Conservation (phyloP, 163 green algal genomes). For the Coccomyxa subellipsoidea region DNA sequence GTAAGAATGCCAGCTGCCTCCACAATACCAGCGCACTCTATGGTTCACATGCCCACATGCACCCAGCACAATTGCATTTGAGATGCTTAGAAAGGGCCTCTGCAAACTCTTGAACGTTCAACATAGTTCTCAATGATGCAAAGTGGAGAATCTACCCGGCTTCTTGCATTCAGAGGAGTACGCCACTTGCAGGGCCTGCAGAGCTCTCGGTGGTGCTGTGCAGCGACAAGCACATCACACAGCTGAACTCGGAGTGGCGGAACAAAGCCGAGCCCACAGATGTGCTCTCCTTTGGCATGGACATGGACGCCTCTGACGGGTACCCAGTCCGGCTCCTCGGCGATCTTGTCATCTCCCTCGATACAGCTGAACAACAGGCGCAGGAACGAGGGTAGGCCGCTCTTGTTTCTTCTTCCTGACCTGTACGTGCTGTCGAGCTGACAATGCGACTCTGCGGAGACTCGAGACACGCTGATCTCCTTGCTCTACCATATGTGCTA, state of each 20-base stretch:
- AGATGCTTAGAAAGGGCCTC: too few species aligned
- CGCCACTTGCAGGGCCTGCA: not conserved
- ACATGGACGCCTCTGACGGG: constrained; percentile 16
- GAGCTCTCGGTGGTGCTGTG: constrained; percentile 84
- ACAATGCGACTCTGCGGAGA: too few species aligned
- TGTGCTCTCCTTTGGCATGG: constrained; percentile 93
- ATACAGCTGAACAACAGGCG: constrained; percentile 88
- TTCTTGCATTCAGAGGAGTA: too few species aligned
- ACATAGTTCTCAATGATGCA: too few species aligned
- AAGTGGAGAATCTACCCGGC: too few species aligned
- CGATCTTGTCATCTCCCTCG: constrained; percentile 92
- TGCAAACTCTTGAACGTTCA: not conserved
- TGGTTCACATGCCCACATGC: not conserved
- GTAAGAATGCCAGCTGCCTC: not conserved
- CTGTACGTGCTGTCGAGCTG: too few species aligned
- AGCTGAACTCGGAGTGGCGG: constrained; percentile 81
- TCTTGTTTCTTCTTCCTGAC: not conserved
- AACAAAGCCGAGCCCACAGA: constrained; percentile 88
- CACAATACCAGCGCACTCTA: too few species aligned
- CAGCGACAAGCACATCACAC: constrained; percentile 79
- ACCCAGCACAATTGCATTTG: too few species aligned
- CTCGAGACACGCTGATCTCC: too few species aligned
- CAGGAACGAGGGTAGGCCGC: constrained; percentile 64
- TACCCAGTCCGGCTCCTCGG: constrained; percentile 78
- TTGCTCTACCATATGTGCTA: too few species aligned